phyloP scores from a whole-genome alignment of 2,329 filamentous ascomycete genomes.

The Diaporthe eres region DNA sequence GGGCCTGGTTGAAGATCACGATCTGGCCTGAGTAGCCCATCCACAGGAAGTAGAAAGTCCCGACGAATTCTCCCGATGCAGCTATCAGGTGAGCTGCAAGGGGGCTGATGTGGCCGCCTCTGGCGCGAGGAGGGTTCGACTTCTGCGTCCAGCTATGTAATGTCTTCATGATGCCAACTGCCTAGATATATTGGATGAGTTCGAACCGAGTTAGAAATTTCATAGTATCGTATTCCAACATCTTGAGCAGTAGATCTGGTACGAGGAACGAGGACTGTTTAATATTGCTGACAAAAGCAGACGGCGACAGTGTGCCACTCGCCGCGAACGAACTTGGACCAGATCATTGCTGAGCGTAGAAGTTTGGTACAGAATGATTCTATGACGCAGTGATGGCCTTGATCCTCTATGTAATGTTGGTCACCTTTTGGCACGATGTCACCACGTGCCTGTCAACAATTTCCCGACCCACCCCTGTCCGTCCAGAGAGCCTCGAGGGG shows the following conservation, averaged over 20 bases:
- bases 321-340: neutral
- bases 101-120: constrained; percentile 16
- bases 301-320: neutral
- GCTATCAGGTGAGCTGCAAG: constrained; percentile 32
- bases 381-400: neutral
- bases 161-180: neutral
- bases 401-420: neutral
- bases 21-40: constrained; percentile 55
- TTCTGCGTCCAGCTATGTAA: too few species aligned
- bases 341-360: neutral
- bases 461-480: neutral
- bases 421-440: neutral
- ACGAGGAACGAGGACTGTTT: too few species aligned
- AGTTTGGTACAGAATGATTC: neutral
- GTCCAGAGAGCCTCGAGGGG: too few species aligned
- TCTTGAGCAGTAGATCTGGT: neutral
- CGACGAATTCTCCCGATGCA: constrained; percentile 56
- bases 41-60: constrained; percentile 60
- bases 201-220: neutral
- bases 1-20: constrained; percentile 47
- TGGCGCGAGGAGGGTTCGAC: neutral
- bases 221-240: too few species aligned
- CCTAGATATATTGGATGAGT: neutral
- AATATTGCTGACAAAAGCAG: neutral
- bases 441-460: constrained; percentile 18